A percentile compares a stretch with the other conserved stretches of the same genome.
These are phyloP conservation scores for Mycena belliarum DNA, from an alignment of 768 basidiomycete species.

Conservation along the genomic window DNA sequence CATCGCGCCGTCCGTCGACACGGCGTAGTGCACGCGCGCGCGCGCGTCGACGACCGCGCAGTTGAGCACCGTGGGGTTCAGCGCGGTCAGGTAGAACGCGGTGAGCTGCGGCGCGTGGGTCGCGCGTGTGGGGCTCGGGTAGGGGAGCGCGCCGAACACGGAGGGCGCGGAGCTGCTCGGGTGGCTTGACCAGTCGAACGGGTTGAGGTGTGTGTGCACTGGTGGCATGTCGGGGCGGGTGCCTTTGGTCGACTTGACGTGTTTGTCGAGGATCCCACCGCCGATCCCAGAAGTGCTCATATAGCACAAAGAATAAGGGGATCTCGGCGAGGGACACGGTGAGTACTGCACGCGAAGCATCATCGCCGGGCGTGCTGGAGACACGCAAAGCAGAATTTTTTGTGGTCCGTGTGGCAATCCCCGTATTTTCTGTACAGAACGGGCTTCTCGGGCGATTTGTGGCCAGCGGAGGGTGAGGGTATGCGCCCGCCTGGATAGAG, in stretches of 20 bases:
- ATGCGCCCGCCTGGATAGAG: neutral
- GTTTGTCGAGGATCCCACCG: neutral
- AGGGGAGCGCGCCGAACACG: conserved; percentile 65
- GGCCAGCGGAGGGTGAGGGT: neutral
- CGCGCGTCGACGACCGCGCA: conserved; percentile 54
- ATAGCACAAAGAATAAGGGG: neutral
- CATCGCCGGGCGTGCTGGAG: neutral
- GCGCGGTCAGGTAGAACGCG: conserved; percentile 50
- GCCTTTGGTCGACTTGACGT: neutral
- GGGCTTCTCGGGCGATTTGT: conserved; percentile 4
- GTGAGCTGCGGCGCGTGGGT: conserved; percentile 17
- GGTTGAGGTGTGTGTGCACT: conserved; percentile 29
- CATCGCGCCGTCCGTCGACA: conserved; percentile 51
- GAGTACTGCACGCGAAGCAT: neutral
- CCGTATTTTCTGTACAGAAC: neutral
- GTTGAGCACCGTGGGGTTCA: conserved; percentile 55
- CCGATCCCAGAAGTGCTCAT: neutral
- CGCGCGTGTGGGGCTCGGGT: conserved; percentile 31
- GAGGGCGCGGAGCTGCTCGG: conserved; percentile 40
- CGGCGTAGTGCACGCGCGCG: conserved; percentile 44
- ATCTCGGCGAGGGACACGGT: conserved; percentile 12
- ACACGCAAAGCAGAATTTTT: neutral
- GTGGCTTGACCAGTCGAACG: conserved; percentile 39
- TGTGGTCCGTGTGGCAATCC: conserved; percentile 3
- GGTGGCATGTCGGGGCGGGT: conserved; percentile 3